A percentile compares a stretch with the other conserved stretches of the same genome.
phyloP scores from a whole-genome alignment of 371 early-diverging fungal genomes.

The Lichtheimia hyalospora region DNA sequence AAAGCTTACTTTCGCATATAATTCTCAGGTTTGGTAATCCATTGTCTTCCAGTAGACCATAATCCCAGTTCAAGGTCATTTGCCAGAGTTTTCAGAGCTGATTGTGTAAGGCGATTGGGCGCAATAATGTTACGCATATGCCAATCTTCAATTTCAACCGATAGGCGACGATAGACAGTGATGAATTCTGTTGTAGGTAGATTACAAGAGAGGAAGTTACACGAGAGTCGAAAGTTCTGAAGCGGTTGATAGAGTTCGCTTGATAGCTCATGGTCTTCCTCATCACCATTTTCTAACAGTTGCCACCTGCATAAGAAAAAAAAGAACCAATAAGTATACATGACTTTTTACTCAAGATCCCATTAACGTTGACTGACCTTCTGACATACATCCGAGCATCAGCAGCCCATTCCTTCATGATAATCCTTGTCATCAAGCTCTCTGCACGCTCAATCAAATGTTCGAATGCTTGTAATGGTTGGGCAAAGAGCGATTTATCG shows the following conservation, averaged over 20 bases:
- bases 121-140: slow-evolving; percentile 60
- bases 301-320: slow-evolving; percentile 33
- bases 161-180: slow-evolving; percentile 40
- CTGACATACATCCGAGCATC: slow-evolving; percentile 57
- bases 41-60: slow-evolving; percentile 50
- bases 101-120: slow-evolving; percentile 55
- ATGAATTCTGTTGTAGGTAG: slow-evolving; percentile 53
- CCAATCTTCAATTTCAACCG: slow-evolving; percentile 62
- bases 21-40: slow-evolving; percentile 60
- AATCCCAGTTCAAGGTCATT: slow-evolving; percentile 59
- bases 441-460: slow-evolving; percentile 48
- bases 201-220: slow-evolving; percentile 42
- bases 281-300: slow-evolving; percentile 11
- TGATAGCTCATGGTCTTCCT: slow-evolving; percentile 48
- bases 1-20: slow-evolving; percentile 41
- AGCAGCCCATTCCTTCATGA: slow-evolving; percentile 60
- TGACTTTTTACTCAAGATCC: not conserved
- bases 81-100: slow-evolving; percentile 55
- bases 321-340: not conserved
- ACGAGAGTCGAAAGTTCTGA: slow-evolving; percentile 44
- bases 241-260: slow-evolving; percentile 63
- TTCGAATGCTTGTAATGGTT: slow-evolving; percentile 22
- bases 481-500: slow-evolving; percentile 22
- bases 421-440: slow-evolving; percentile 52
- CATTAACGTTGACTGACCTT: slow-evolving; percentile 38